These are phyloP conservation scores for Elasticomyces elasticus DNA, from an alignment of 495 filamentous ascomycete species.

Conservation along the genomic window DNA sequence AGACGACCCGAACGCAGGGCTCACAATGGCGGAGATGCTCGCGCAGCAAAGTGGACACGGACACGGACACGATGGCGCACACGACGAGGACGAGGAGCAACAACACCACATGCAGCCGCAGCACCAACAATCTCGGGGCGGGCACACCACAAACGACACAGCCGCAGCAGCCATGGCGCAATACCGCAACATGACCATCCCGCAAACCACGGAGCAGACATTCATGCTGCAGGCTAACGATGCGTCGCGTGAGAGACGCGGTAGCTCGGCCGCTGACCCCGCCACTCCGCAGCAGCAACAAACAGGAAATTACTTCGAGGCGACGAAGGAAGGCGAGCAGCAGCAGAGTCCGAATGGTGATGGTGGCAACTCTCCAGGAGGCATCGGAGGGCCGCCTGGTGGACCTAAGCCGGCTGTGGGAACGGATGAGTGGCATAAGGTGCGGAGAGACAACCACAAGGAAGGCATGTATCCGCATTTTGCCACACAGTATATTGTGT, in stretches of 20 bases:
- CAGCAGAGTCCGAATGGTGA: slow-evolving; percentile 19
- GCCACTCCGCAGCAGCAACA: slow-evolving; percentile 25
- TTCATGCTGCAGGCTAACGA: slow-evolving; percentile 40
- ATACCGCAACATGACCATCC: slow-evolving; percentile 59
- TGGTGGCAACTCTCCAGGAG: slow-evolving; percentile 31
- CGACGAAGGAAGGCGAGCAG: slow-evolving; percentile 4
- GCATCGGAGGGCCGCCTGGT: not conserved
- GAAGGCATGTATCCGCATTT: slow-evolving; percentile 56
- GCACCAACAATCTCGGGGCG: slow-evolving; percentile 26
- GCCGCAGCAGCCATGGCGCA: slow-evolving; percentile 62
- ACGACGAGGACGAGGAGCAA: slow-evolving; percentile 5
- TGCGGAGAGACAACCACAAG: slow-evolving; percentile 97
- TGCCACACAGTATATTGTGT: too few relatives aligned
- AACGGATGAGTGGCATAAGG: slow-evolving; percentile 95
- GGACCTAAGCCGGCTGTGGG: slow-evolving; percentile 74
- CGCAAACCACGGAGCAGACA: slow-evolving; percentile 58
- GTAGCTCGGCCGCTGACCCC: slow-evolving; percentile 25
- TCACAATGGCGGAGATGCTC: slow-evolving; percentile 17
- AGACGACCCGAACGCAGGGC: slow-evolving; percentile 20
- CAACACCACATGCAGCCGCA: not conserved
- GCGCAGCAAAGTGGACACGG: slow-evolving; percentile 14
- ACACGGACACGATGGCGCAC: not conserved
- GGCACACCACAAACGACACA: slow-evolving; percentile 36
- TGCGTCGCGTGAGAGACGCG: slow-evolving; percentile 14
- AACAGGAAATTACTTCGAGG: slow-evolving; percentile 25